Base-by-base conservation (phyloP, 805 yeast species). In the Candida easanensis region DNA sequence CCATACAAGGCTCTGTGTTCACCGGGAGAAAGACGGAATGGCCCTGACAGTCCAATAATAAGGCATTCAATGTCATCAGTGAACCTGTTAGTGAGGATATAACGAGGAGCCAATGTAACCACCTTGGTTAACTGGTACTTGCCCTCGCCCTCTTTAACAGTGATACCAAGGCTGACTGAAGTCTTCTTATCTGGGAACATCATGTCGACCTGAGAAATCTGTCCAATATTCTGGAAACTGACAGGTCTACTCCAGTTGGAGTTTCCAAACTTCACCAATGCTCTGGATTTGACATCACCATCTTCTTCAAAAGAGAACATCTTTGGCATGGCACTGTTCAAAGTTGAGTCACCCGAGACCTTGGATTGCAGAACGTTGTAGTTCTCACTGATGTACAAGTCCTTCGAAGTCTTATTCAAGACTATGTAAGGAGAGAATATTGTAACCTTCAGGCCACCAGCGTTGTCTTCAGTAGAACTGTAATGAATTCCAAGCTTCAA, bases 211-310 rank as follows among this genome's bases (percentile, higher is more conserved):
- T 80, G 96, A 33, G 76, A 73, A 1, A 80, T 70, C 50, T 89
- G 91, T 0, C 99, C 99, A 42, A 91, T 75, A 4, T 96, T 95
- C 58, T 90, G 97, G 55, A 93, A 80, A 59, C 95, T 82, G 37
- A 88, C 69, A 2, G 88, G 86, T 1, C 69, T 60, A 50, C 96
- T 84, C 77, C 86, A 76, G 6, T 71, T 70, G 0, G 96, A 83
- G 42, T 84, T 86, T 0, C 76, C 84, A 17, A 87, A 71, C 46
- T 76, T 74, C 6, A 90, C 54, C 20, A 74, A 56, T 0, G 90
- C 95, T 45, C 95, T 70, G 53, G 84, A 82, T 33, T 72, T 75
- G 21, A 80, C 74, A 38, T 78, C 82, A 10, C 65, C 66, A 26
- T 73, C 76, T 13, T 68, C 69, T 19, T 78, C 83, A 57, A 88